phyloP scores from a whole-genome alignment of 1,139 yeast species.

The Saccharomycopsis hybrid region DNA sequence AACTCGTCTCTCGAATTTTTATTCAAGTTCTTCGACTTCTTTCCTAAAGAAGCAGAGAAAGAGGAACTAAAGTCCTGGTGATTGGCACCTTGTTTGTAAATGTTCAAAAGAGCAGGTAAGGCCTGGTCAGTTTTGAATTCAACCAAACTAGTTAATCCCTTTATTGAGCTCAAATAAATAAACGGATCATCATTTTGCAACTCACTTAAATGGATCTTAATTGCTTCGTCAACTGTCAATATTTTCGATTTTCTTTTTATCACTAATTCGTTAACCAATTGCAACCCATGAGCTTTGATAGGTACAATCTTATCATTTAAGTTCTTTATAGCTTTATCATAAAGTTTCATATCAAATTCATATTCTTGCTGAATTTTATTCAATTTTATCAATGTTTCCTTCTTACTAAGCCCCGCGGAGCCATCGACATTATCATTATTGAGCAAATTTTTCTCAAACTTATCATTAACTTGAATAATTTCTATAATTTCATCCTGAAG shows the following conservation, averaged over 20 bases:
- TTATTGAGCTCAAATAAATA: conserved; percentile 75
- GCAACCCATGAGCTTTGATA: conserved; percentile 79
- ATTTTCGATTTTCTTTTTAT: conserved; percentile 40
- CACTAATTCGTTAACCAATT: conserved; percentile 54
- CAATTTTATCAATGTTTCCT: conserved; percentile 20
- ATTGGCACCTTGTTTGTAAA: conserved; percentile 34
- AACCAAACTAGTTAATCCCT: conserved; percentile 60
- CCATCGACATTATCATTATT: conserved; percentile 15
- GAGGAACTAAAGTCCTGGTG: not conserved
- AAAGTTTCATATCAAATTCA: conserved; percentile 30
- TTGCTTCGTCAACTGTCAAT: conserved; percentile 44
- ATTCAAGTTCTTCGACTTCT: conserved; percentile 19
- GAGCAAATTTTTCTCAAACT: conserved; percentile 16
- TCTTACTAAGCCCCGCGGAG: conserved; percentile 12
- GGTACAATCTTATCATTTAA: conserved; percentile 69
- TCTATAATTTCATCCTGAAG: conserved; percentile 8
- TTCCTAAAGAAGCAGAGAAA: not conserved
- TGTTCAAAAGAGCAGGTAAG: conserved; percentile 34
- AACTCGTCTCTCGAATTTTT: conserved; percentile 8
- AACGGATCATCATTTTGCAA: conserved; percentile 79
- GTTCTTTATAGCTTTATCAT: conserved; percentile 54
- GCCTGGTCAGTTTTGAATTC: conserved; percentile 38
- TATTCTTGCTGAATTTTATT: conserved; percentile 12
- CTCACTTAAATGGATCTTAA: conserved; percentile 55
- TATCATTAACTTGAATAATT: conserved; percentile 22